Conservation (phyloP, 257 asterid species). For the Przewalskia tangutica region DNA sequence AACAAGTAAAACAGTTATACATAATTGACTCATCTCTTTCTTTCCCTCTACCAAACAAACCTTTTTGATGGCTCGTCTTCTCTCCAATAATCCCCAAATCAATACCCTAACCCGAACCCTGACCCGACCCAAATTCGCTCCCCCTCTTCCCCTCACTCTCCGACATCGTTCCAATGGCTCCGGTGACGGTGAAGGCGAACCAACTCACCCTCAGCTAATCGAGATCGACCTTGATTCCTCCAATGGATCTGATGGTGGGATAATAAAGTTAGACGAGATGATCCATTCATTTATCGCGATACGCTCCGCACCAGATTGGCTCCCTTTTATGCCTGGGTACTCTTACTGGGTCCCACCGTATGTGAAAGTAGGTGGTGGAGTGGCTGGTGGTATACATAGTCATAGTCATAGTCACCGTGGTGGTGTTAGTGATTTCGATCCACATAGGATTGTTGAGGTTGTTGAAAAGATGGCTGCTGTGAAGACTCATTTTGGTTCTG, state of each 20-base stretch:
- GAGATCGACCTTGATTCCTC: slow-evolving; percentile 27
- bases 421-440: slow-evolving; percentile 1
- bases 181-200: not conserved
- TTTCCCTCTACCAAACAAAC: not conserved
- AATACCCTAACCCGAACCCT: slow-evolving; percentile 5
- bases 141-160: slow-evolving; percentile 9
- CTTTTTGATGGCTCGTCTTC: slow-evolving; percentile 15
- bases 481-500: not conserved
- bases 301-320: slow-evolving; percentile 40
- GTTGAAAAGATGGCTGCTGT: slow-evolving; percentile 17
- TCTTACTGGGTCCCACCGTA: slow-evolving; percentile 37
- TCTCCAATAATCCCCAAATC: not conserved
- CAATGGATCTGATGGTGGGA: slow-evolving; percentile 2
- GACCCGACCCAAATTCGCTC: not conserved
- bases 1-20: too few relatives aligned
- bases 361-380: not conserved
- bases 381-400: not conserved
- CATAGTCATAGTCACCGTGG: not conserved
- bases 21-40: not conserved
- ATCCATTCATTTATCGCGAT: slow-evolving; percentile 22
- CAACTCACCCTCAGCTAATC: slow-evolving; percentile 17
- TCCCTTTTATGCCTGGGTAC: slow-evolving; percentile 29
- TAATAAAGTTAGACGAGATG: slow-evolving; percentile 25
- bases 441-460: slow-evolving; percentile 13
- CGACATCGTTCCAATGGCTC: slow-evolving; percentile 16